A percentile compares a stretch with the other conserved stretches of the same genome.
Conservation (phyloP, 345 rosid genomes). For the Salix exigua region DNA sequence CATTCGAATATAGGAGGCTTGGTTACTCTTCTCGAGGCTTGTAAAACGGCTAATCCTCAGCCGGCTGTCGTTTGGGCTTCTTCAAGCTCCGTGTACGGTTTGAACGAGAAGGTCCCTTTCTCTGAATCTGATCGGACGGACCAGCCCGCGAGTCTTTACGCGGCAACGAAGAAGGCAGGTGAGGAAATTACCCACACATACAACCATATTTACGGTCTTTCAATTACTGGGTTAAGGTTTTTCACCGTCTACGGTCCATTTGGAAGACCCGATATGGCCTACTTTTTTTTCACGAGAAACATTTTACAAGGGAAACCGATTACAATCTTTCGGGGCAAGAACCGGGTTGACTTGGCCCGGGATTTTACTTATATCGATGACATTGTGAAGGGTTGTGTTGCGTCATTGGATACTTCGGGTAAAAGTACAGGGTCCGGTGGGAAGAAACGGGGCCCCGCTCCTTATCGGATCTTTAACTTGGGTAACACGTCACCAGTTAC, state of each 20-base stretch:
- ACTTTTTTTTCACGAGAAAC: slow-evolving; percentile 34
- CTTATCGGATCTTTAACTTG: slow-evolving; percentile 31
- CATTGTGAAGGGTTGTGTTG: slow-evolving; percentile 34
- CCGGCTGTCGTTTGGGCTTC: slow-evolving; percentile 40
- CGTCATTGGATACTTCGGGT: slow-evolving; percentile 33
- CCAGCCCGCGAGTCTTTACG: slow-evolving; percentile 40
- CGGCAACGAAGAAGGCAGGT: slow-evolving; percentile 41
- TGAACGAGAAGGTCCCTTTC: slow-evolving; percentile 33
- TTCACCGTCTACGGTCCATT: slow-evolving; percentile 38
- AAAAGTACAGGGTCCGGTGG: slow-evolving; percentile 39
- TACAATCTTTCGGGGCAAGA: slow-evolving; percentile 27
- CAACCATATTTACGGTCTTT: slow-evolving; percentile 37
- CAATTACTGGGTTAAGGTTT: slow-evolving; percentile 36
- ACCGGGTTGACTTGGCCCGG: slow-evolving; percentile 30
- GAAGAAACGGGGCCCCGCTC: slow-evolving; percentile 35
- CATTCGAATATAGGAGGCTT: slow-evolving; percentile 32
- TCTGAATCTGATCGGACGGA: slow-evolving; percentile 40
- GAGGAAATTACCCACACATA: slow-evolving; percentile 38
- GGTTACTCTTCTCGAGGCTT: slow-evolving; percentile 25
- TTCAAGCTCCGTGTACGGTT: slow-evolving; percentile 37
- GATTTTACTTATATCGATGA: slow-evolving; percentile 42
- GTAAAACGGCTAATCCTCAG: slow-evolving; percentile 31
- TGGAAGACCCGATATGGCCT: slow-evolving; percentile 44
- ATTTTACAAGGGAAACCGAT: slow-evolving; percentile 38
- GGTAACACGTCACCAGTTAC: slow-evolving; percentile 28